A percentile compares a stretch with the other conserved stretches of the same genome.
phyloP scores from a whole-genome alignment of 345 rosid genomes.

The Conringia planisiliqua region DNA sequence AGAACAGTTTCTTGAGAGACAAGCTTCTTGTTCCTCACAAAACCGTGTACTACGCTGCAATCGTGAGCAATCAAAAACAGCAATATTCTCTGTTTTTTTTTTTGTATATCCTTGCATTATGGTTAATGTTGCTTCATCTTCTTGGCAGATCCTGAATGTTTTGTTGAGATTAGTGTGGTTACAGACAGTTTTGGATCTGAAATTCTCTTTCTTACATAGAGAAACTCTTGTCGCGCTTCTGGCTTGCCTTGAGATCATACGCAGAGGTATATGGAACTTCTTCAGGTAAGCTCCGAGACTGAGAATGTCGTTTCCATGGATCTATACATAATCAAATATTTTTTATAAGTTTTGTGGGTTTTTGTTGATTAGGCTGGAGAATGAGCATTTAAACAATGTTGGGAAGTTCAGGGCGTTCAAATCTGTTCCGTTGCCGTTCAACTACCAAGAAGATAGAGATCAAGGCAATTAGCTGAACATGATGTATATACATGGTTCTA shows the following conservation, averaged over 20 bases:
- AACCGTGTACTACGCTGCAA: constrained; percentile 48
- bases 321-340: background rate
- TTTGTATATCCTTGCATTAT: background rate
- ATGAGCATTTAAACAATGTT: constrained; percentile 71
- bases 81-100: background rate
- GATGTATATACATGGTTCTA: background rate
- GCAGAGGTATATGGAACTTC: constrained; percentile 75
- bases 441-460: constrained; percentile 48
- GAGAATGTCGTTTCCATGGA: background rate
- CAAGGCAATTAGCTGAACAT: constrained; percentile 5
- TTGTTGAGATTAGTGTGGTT: constrained; percentile 68
- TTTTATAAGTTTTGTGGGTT: background rate
- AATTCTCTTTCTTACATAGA: constrained; percentile 33
- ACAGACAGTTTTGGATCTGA: constrained; percentile 48
- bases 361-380: constrained; percentile 45
- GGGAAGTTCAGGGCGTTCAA: constrained; percentile 67
- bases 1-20: constrained; percentile 60
- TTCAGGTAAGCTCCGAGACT: constrained; percentile 40
- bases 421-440: constrained; percentile 67
- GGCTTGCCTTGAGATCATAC: constrained; percentile 67
- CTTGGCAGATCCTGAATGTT: constrained; percentile 44
- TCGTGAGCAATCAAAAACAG: constrained; percentile 37
- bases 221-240: constrained; percentile 42
- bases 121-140: background rate
- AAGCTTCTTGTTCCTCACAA: constrained; percentile 59